Evolutionary conservation across 2,329 filamentous ascomycete genomes (phyloP).

Genomic region (Stagonosporopsis tanaceti): DNA sequence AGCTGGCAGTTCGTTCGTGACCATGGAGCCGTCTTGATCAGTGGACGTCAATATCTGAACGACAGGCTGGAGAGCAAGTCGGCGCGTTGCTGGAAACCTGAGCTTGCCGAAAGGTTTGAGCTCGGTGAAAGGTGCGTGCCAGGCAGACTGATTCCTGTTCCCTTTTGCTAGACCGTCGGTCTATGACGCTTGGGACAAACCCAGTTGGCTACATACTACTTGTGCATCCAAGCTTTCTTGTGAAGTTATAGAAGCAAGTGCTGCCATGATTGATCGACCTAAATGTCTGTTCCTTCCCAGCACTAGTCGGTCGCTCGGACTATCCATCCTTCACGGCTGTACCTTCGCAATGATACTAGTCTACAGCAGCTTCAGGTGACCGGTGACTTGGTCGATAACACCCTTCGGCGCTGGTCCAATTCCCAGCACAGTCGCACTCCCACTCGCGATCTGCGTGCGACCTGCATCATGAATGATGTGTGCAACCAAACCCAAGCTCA

Average conservation of each 20-base stretch:
- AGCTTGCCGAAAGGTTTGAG: conserved; percentile 49
- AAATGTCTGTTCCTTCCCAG: neutral
- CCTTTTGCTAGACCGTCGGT: conserved; percentile 90
- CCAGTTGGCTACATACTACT: conserved; percentile 73
- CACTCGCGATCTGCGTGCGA: conserved; percentile 92
- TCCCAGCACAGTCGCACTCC: conserved; percentile 90
- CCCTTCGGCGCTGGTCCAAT: conserved; percentile 78
- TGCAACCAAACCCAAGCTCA: conserved; percentile 84
- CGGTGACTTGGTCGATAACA: conserved; percentile 85
- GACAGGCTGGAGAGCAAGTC: conserved; percentile 91
- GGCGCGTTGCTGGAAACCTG: conserved; percentile 63
- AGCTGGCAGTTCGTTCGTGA: conserved; percentile 83
- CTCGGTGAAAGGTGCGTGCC: conserved; percentile 46
- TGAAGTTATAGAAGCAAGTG: neutral
- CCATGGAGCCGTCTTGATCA: conserved; percentile 74
- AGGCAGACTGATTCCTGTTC: conserved; percentile 58
- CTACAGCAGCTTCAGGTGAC: conserved; percentile 80
- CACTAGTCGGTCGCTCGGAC: too few species aligned
- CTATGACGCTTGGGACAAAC: conserved; percentile 89
- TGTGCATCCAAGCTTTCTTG: neutral
- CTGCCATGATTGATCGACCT: neutral
- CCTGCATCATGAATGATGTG: conserved; percentile 95
- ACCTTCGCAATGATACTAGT: too few species aligned
- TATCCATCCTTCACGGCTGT: neutral
- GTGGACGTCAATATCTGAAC: conserved; percentile 88